Conservation (phyloP, 805 yeast species). For the Kurtzmaniella cleridarum region DNA sequence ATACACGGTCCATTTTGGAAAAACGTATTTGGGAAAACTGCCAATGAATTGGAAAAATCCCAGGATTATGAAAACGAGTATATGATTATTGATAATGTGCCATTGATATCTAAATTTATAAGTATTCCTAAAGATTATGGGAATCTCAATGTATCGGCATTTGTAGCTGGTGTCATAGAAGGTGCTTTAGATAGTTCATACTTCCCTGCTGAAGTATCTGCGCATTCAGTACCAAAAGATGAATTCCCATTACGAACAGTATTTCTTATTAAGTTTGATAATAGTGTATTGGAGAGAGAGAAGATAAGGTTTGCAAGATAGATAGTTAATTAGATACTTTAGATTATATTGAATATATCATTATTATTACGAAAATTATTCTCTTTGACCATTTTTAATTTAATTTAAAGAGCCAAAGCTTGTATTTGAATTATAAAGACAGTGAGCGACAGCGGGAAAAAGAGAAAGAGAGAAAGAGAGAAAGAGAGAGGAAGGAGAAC, state of each 20-base stretch:
- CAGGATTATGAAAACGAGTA: conserved; percentile 63
- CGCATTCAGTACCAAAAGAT: conserved; percentile 67
- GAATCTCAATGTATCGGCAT: conserved; percentile 74
- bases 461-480: no score
- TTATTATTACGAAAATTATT: no score
- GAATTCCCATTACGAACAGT: conserved; percentile 64
- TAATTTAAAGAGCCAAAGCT: no score
- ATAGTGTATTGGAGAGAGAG: conserved; percentile 52
- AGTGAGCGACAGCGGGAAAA: no score
- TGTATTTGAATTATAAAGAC: no score
- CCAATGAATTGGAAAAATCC: conserved; percentile 71
- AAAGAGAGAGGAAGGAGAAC: no score
- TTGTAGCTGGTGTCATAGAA: conserved; percentile 79
- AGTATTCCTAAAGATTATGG: conserved; percentile 77
- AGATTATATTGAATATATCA: no score
- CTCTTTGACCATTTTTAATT: no score
- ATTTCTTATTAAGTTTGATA: conserved; percentile 66
- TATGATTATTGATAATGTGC: conserved; percentile 76
- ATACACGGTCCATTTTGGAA: conserved; percentile 72
- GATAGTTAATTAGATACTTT: conserved; percentile 7
- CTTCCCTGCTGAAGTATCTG: conserved; percentile 74
- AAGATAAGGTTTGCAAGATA: conserved; percentile 29
- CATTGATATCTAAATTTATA: conserved; percentile 65
- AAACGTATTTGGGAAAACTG: conserved; percentile 62
- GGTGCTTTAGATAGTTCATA: conserved; percentile 72